Base-by-base conservation (phyloP, 2,329 filamentous ascomycete genomes). In the Coniella lustricola region DNA sequence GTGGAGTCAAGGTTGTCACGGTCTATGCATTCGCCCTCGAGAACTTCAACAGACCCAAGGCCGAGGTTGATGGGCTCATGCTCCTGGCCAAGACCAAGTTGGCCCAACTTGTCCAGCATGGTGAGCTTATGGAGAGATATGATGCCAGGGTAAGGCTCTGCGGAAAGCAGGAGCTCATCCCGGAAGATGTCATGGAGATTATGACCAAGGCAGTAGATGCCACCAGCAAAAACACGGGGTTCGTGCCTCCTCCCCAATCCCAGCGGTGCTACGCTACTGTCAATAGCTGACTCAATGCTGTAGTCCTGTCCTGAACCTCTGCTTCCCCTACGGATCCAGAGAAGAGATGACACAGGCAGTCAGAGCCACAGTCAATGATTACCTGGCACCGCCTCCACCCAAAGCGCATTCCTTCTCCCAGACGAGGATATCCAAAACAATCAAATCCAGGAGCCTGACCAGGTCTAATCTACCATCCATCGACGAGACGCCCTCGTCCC, bases 11-110 rank as follows among this genome's bases (percentile, higher is more conserved):
- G 66, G 89, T 95, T 8, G 91, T 98, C 34, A 97, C 93, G 3
- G 90, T 98, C 55, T 98, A 97, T 66, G 93, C 93, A 14, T 98
- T 98, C 70, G 95, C 89, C 63, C 96, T 98, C 61, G 93, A 98
- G 69, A 98, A 98, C 71, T 98, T 95, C 73, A 95, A 97, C 66
- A 83, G 93, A 5, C 91, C 90, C 18, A 90, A 93, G 67, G 93
- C 94, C 67, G 93, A 98, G 66, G 93, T 98, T 8, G 90, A 96
- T 62, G 90, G 89, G 25, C 72, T 98, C 54, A 98, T 98, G 93
- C 86, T 95, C 63, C 89, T 98, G 76, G 91, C 91, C 52, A 96
- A 95, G 72, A 82, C 93, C 60, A 97, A 97, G 70, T 76, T 98
- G 21, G 82, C 86, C 52, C 93, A 98, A 66, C 74, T 98, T 58